These are phyloP conservation scores for Areca catechu DNA, from an alignment of 176 grass and related monocot genomes.

Conservation along the genomic window DNA sequence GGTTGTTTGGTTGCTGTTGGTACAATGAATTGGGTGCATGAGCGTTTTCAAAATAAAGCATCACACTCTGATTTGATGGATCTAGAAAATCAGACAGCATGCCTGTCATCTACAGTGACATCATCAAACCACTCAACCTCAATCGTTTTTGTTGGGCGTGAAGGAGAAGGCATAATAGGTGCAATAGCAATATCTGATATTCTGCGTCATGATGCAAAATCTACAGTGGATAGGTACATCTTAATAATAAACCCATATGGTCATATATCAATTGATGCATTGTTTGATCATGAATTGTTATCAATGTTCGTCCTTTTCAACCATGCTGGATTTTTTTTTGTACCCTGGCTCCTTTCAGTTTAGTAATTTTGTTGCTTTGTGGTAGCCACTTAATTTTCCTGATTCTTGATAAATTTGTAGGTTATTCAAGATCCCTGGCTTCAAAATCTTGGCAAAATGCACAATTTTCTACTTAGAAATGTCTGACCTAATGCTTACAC, in stretches of 20 bases:
- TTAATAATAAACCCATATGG: background rate
- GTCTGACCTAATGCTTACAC: conserved; percentile 1
- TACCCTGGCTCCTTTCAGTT: no score
- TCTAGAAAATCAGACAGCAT: conserved; percentile 45
- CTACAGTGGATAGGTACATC: conserved; percentile 55
- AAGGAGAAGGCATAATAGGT: conserved; percentile 91
- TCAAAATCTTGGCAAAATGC: no score
- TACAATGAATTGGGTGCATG: conserved; percentile 69
- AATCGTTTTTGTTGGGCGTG: conserved; percentile 69
- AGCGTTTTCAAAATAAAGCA: conserved; percentile 55
- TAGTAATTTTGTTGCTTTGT: no score
- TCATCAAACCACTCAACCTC: conserved; percentile 69
- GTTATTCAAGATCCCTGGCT: no score
- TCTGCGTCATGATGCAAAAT: conserved; percentile 66
- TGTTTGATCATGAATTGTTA: background rate
- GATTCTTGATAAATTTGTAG: no score
- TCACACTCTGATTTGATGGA: conserved; percentile 36
- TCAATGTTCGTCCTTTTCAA: no score
- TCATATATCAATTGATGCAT: background rate
- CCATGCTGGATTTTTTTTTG: no score
- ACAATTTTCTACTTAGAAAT: no score
- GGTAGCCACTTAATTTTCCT: no score
- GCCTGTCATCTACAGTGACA: conserved; percentile 29
- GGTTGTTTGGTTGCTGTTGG: conserved; percentile 84
- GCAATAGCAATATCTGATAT: conserved; percentile 87